Evolutionary conservation across 208 protist species (phyloP), one percentile per base, ranked within the genome.

Genomic region (Leishmania braziliensis): DNA sequence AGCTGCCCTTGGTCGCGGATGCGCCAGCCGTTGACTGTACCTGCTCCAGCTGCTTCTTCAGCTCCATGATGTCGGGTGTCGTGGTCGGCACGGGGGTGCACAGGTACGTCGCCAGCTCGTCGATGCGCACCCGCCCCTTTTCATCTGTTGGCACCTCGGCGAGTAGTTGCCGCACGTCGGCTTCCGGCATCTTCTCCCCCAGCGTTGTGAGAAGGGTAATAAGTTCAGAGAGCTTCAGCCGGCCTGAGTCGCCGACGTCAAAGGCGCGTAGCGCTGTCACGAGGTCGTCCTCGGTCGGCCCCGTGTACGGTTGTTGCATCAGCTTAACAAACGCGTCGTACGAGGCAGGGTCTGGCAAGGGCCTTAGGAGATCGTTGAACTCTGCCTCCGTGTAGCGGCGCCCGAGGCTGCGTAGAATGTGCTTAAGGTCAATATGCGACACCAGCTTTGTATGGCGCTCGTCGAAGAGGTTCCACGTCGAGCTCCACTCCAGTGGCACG

Each of bases 391-490:
- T 97, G 91, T 97, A 93, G 51, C 93, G 91, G 62, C 93, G 92
- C 33, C 95, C 95, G 5, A 98, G 87, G 77, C 91, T 95, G 85
- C 95, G 93, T 60, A 98, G 74, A 60, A 98, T 97, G 85, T 98
- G 95, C 81, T 96, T 97, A 50, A 96, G 84, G 84, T 98, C 95
- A 1, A 81, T 87, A 76, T 95, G 88, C 51, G 89, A 89, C 68
- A 97, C 91, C 53, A 62, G 78, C 6, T 93, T 92, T 16, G 88
- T 92, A 53, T 94, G 84, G 58, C 89, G 93, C 60, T 97, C 92
- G 69, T 98, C 95, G 70, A 98, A 98, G 56, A 98, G 87, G 81
- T 97, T 94, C 93, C 93, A 98, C 36, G 93, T 98, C 58, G 93
- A 90, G 20, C 79, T 87, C 95, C 95, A 98, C 77, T 98, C 95